phyloP scores from a whole-genome alignment of 2,329 filamentous ascomycete genomes.

The Fusarium sp. region DNA sequence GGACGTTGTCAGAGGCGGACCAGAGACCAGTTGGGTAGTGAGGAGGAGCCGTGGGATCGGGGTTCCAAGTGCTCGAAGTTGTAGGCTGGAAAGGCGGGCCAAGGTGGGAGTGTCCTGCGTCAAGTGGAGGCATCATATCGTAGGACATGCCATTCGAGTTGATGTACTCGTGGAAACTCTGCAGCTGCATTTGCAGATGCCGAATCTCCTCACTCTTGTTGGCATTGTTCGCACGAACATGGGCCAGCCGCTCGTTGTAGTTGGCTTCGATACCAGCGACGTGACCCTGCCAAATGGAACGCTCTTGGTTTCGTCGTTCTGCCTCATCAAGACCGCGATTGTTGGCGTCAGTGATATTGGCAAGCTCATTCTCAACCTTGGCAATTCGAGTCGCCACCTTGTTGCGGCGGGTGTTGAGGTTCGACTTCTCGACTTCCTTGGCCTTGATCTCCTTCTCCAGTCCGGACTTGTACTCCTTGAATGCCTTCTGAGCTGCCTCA shows the following conservation, averaged over 20 bases:
- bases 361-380: constrained; percentile 77
- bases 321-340: constrained; percentile 71
- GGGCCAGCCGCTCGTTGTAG: constrained; percentile 54
- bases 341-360: constrained; percentile 75
- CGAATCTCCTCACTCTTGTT: constrained; percentile 45
- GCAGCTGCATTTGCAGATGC: constrained; percentile 46
- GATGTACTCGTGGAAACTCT: constrained; percentile 47
- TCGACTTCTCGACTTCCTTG: constrained; percentile 70
- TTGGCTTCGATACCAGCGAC: constrained; percentile 57
- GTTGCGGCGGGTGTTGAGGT: constrained; percentile 74
- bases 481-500: constrained; percentile 63
- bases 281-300: constrained; percentile 57
- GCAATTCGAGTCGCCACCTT: constrained; percentile 75
- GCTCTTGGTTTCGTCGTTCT: constrained; percentile 65
- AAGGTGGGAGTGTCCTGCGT: constrained; percentile 38
- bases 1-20: constrained; percentile 48
- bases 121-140: constrained; percentile 40
- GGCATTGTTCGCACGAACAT: constrained; percentile 48
- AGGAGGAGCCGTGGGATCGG: constrained; percentile 46
- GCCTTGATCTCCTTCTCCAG: constrained; percentile 70
- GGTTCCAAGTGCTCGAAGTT: constrained; percentile 46
- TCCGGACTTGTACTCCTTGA: constrained; percentile 67
- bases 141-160: constrained; percentile 47
- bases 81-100: constrained; percentile 40
- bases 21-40: constrained; percentile 51